phyloP scores from a whole-genome alignment of 345 rosid genomes.

The Acer saccharum region DNA sequence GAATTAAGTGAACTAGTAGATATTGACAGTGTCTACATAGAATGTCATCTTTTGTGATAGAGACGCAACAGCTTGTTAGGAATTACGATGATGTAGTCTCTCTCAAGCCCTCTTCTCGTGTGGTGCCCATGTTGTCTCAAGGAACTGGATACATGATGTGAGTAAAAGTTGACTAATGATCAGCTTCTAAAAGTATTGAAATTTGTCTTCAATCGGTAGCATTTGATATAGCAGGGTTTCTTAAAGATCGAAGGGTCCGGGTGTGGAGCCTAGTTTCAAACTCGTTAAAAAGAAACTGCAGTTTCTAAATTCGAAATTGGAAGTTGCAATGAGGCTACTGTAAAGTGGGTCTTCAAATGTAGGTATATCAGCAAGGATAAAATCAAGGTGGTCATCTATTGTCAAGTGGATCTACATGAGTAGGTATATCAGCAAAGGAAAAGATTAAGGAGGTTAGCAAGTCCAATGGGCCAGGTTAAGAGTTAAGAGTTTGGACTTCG shows the following conservation, averaged over 20 bases:
- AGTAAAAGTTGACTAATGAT: neutral
- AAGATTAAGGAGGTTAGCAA: neutral
- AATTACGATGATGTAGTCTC: neutral
- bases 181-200: neutral
- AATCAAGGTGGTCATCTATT: neutral
- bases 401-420: neutral
- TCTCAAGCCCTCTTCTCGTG: neutral
- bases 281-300: neutral
- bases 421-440: neutral
- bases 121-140: neutral
- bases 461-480: neutral
- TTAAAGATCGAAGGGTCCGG: neutral
- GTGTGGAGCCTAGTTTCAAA: neutral
- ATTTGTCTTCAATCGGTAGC: neutral
- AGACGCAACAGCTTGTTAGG: neutral
- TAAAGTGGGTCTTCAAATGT: neutral
- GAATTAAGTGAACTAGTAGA: neutral
- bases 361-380: neutral
- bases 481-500: neutral
- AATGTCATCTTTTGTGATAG: neutral
- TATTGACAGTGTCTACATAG: slow-evolving; percentile 1
- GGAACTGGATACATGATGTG: neutral
- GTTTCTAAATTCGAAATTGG: neutral
- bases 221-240: neutral
- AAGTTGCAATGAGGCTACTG: neutral